phyloP scores from a whole-genome alignment of 768 basidiomycete species.

The Vishniacozyma victoriae region DNA sequence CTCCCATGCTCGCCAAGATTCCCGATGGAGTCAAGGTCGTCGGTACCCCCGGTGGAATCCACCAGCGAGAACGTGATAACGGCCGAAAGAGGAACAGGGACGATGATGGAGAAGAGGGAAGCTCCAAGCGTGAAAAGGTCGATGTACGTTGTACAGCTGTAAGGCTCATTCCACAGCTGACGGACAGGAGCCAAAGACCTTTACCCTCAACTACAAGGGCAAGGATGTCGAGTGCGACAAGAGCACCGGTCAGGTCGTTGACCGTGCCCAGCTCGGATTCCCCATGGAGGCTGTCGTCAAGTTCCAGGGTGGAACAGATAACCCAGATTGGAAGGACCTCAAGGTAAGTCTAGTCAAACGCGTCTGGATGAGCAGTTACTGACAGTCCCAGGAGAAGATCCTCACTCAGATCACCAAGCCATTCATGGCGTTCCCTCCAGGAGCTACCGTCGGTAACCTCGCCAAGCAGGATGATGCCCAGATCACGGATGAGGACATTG shows the following conservation, averaged over 20 bases:
- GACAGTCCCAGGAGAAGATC: too few species aligned
- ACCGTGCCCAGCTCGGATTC: conserved; percentile 34
- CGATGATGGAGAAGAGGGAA: conserved; percentile 32
- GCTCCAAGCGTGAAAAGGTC: conserved; percentile 18
- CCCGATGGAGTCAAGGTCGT: conserved; percentile 23
- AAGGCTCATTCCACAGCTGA: too few species aligned
- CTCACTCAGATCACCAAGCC: conserved; percentile 36
- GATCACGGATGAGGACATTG: conserved; percentile 39
- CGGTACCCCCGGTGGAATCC: conserved; percentile 8
- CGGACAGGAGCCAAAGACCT: conserved; percentile 4
- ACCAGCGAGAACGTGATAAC: conserved; percentile 16
- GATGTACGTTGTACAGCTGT: conserved; percentile 11
- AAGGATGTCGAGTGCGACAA: conserved; percentile 33
- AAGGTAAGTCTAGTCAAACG: conserved; percentile 33
- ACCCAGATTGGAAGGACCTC: conserved; percentile 47
- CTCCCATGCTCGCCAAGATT: conserved; percentile 28
- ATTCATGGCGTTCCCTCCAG: conserved; percentile 47
- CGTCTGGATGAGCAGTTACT: neutral
- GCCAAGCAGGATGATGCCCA: conserved; percentile 29
- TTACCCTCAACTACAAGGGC: conserved; percentile 43
- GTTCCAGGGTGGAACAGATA: conserved; percentile 39
- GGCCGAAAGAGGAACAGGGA: conserved; percentile 24
- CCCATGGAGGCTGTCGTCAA: conserved; percentile 37
- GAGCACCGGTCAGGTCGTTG: conserved; percentile 33
- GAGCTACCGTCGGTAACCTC: conserved; percentile 36